Evolutionary conservation across 306 rosid genomes (phyloP).

Genomic region (Cucurbita moschata): DNA sequence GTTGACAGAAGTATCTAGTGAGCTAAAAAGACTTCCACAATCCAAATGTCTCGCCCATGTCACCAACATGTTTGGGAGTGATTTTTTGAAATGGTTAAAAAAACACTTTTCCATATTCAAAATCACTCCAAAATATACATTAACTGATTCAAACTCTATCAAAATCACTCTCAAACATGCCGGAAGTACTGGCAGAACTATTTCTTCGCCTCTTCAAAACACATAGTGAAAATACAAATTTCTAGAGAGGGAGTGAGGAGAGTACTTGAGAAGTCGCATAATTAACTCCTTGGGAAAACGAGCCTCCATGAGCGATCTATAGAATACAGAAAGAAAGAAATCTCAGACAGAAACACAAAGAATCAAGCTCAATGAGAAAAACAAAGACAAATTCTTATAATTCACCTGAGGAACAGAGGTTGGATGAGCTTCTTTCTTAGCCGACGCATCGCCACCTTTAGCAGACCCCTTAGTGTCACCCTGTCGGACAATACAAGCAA

Average conservation of each 20-base stretch:
- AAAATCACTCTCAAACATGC: neutral
- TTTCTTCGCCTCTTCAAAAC: neutral
- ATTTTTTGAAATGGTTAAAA: too few relatives aligned
- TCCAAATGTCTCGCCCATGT: neutral
- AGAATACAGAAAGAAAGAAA: neutral
- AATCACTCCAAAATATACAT: neutral
- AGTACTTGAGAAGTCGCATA: slow-evolving; percentile 72
- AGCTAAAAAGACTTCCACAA: neutral
- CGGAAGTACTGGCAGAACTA: neutral
- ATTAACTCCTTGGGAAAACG: slow-evolving; percentile 59
- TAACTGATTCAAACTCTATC: neutral
- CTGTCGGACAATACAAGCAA: slow-evolving; percentile 23
- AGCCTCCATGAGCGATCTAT: slow-evolving; percentile 62
- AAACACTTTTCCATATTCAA: neutral
- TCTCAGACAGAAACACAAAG: neutral
- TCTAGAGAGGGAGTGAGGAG: slow-evolving; percentile 5
- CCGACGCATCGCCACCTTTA: slow-evolving; percentile 73
- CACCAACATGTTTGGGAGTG: neutral
- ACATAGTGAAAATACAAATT: neutral
- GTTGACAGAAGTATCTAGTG: neutral
- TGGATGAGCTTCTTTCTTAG: slow-evolving; percentile 61
- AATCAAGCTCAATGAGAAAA: neutral
- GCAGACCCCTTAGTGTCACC: slow-evolving; percentile 90
- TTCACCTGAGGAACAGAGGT: slow-evolving; percentile 60
- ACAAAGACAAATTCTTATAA: neutral